Evolutionary conservation across 2,329 filamentous ascomycete genomes (phyloP), one percentile per base, ranked within the genome.

Genomic region (Sclerotiophoma versabilis): DNA sequence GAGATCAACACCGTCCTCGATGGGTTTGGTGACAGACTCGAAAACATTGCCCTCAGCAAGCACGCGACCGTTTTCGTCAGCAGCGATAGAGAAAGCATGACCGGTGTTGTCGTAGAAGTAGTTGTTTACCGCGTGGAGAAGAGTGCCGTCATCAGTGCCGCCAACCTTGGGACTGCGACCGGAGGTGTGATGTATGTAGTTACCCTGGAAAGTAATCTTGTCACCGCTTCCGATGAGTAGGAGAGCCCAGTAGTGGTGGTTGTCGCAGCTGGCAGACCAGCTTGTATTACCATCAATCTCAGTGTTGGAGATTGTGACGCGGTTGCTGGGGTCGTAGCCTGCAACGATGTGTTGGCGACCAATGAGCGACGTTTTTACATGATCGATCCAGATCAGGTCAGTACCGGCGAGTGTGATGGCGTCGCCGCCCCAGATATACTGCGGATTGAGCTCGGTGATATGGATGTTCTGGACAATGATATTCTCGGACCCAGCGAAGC

Each of bases 401-500:
- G 60, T 62, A 14, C 67, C 71, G 19, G 68, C 67, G 6, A 76
- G 42, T 9, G 68, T 71, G 46, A 76, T 72, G 11, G 68, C 74
- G 57, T 75, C 73, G 19, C 74, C 74, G 15, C 74, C 74, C 74
- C 73, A 76, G 34, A 75, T 70, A 45, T 75, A 75, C 26, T 75
- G 57, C 0, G 74, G 73, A 63, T 76, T 76, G 19, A 75, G 57
- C 19, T 74, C 66, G 19, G 70, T 72, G 57, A 76, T 74, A 26
- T 66, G 62, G 19, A 79, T 68, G 65, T 78, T 78, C 57, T 78
- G 72, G 53, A 79, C 67, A 44, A 70, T 69, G 33, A 76, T 56
- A 54, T 76, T 76, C 37, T 61, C 58, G 1, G 60, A 66, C 17
- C 67, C 70, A 41, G 65, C 64, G 26, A 79, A 64, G 4, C 72